phyloP scores from a whole-genome alignment of 345 rosid species.

The Laguncularia racemosa region DNA sequence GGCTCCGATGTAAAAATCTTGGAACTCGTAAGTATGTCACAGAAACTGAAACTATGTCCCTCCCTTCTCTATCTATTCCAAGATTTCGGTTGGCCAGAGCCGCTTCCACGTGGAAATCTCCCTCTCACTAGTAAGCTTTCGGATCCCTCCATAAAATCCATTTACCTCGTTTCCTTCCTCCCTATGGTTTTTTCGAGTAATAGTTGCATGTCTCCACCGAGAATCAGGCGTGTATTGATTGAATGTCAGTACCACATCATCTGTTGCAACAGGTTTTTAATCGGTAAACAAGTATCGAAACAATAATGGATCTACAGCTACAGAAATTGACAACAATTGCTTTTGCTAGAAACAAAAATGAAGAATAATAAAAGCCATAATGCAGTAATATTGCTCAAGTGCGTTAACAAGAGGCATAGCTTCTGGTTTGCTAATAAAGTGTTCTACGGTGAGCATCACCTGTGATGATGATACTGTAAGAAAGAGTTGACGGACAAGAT shows the following conservation, averaged over 20 bases:
- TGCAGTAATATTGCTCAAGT: too few species aligned
- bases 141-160: constrained; percentile 87
- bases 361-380: too few species aligned
- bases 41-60: too few species aligned
- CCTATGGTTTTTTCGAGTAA: constrained; percentile 54
- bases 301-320: not conserved
- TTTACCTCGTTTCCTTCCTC: constrained; percentile 83
- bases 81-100: constrained; percentile 58
- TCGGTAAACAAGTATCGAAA: not conserved
- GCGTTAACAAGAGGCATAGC: too few species aligned
- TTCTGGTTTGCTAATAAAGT: too few species aligned
- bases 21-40: too few species aligned
- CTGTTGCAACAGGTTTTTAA: constrained; percentile 26
- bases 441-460: too few species aligned
- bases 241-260: constrained; percentile 50
- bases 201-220: constrained; percentile 56
- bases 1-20: too few species aligned
- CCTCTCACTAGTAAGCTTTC: constrained; percentile 44
- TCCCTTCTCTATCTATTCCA: constrained; percentile 32
- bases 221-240: constrained; percentile 67
- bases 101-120: constrained; percentile 65
- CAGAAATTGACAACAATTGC: too few species aligned
- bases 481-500: too few species aligned
- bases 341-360: not conserved
- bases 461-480: too few species aligned